Base-by-base conservation (phyloP, 306 rosid genomes). In the Sicyos edulis region DNA sequence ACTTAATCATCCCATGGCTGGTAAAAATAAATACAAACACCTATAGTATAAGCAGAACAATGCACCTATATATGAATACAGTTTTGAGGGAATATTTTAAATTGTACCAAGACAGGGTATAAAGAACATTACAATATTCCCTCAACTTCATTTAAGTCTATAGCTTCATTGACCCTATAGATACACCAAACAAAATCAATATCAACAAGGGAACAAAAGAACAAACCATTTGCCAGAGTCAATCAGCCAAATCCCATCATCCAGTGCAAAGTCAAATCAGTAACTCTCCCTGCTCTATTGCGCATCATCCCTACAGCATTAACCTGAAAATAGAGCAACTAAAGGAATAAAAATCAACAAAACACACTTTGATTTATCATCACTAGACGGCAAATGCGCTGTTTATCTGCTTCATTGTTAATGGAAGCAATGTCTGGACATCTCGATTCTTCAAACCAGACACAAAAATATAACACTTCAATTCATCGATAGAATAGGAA, bases 241-340 rank as follows among this genome's bases (percentile, higher is more conserved):
- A 71, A 88, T 79, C 77, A 78, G 75, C 62, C 97, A 92, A 5
- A 96, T 93, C 50, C 96, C 96, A 80, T 93, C 97, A 10, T 93
- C 97, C 59, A 93, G 89, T n/a, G 76, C 76, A 26, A 26, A 58
- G 90, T 79, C 77, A 87, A 73, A 82, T 91, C 96, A 51, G 96
- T 86, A 75, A 87, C 29, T 70, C 29, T 26, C 3, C 29, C 29
- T 26, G 29, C 29, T 26, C 29, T 26, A n/a, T n/a, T n/a, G n/a
- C n/a, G n/a, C n/a, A n/a, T n/a, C n/a, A n/a, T n/a, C n/a, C n/a
- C n/a, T n/a, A n/a, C n/a, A n/a, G n/a, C n/a, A n/a, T n/a, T n/a
- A n/a, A n/a, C n/a, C n/a, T n/a, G n/a, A n/a, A n/a, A n/a, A n/a
- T n/a, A n/a, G n/a, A n/a, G n/a, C n/a, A n/a, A n/a, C n/a, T n/a